Percentiles rank a stretch among this genome's conserved stretches.
Conservation (phyloP, 1,139 yeast genomes). For the Tardiomyces digboiensis region DNA sequence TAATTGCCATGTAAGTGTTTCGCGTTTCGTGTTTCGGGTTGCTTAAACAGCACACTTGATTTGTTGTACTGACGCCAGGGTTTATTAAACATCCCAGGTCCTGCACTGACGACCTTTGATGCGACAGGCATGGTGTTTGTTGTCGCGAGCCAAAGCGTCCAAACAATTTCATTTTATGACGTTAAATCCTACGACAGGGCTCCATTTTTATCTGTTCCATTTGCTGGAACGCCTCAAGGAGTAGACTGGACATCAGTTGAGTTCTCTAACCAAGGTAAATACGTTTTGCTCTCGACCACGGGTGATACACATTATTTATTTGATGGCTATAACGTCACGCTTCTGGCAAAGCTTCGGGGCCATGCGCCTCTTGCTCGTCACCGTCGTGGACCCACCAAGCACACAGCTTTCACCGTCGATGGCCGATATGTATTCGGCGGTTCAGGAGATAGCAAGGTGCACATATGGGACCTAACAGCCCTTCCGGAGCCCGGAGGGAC, state of each 20-base stretch:
- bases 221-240: constrained; percentile 26
- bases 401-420: constrained; percentile 57
- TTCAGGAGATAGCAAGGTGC: constrained; percentile 46
- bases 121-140: constrained; percentile 81
- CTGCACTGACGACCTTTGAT: constrained; percentile 47
- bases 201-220: constrained; percentile 39
- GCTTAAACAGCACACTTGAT: too few relatives aligned
- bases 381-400: constrained; percentile 14
- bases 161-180: constrained; percentile 52
- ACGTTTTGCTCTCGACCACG: constrained; percentile 55
- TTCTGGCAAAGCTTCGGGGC: constrained; percentile 43
- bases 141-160: constrained; percentile 43
- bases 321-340: constrained; percentile 64
- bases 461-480: constrained; percentile 46
- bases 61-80: too few relatives aligned
- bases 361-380: constrained; percentile 25
- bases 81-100: constrained; percentile 46
- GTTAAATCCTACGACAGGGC: constrained; percentile 44
- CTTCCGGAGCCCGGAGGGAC: constrained; percentile 13
- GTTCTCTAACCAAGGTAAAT: constrained; percentile 76
- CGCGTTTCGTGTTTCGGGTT: too few relatives aligned
- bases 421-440: constrained; percentile 63
- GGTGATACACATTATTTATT: constrained; percentile 45
- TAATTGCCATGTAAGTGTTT: constrained; percentile 18
- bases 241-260: constrained; percentile 58